Base-by-base conservation (phyloP, 768 basidiomycete species). In the Udeniomyces megalosporus region DNA sequence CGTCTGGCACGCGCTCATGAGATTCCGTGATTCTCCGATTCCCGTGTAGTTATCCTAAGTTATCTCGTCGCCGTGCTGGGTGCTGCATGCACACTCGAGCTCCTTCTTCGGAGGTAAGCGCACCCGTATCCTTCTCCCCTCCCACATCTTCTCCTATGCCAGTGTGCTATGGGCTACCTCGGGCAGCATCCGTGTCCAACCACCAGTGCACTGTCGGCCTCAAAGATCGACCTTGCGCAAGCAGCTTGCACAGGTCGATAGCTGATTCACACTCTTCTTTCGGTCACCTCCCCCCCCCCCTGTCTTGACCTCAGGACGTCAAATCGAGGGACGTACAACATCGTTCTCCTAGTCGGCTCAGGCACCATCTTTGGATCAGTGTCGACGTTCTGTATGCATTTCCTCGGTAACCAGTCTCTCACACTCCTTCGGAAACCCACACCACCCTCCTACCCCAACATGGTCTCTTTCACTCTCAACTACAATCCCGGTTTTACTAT, bases 331-430 rank as follows among this genome's bases (percentile, higher is more conserved):
- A 63, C 67, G 38, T 66, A 68, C 45, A 74, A 74, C 64, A 65
- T 70, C 20, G 32, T 68, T 4, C 68, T 74, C 4, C 68, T 74
- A 4, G 47, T 70, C 46, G 57, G 69, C 12, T 72, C 74, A 3
- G 74, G 72, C 3, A 53, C 71, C 45, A 70, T 69, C 45, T 74
- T 74, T 35, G 74, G 74, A 12, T 67, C 68, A 3, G 72, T 74
- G 44, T 72, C 72, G 22, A 71, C 72, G n/a, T 74, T 74, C 61
- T 68, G 70, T 52, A 22, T 62, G 20, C 74, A 75, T 62, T 75
- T 74, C 58, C 67, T 75, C 67, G 73, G 73, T 58, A 75, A 75
- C 69, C 71, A 72, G 58, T 67, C 71, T 2, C 66, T 75, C 24
- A 68, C 69, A 0, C 67, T 74, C 2, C 70, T 69, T 58, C 69